Base-by-base conservation (phyloP, 2,329 filamentous ascomycete species). In the Talaromyces pinophilus region DNA sequence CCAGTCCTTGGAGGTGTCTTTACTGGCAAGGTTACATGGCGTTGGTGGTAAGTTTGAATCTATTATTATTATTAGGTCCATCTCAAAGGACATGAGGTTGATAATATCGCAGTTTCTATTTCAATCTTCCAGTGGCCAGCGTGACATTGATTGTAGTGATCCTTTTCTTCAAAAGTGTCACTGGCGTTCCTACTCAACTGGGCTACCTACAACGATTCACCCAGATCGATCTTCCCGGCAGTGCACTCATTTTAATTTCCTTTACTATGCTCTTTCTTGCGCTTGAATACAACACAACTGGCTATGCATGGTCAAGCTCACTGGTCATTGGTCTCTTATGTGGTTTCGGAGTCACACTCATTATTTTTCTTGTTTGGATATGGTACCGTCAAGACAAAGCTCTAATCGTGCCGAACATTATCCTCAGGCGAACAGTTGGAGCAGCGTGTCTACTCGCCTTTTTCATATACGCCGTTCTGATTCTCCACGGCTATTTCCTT, bases 1-100 rank as follows among this genome's bases (percentile, higher is more conserved):
- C 78, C 78, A 17, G 69, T 79, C 2, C 67, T 80, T 7, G 78
- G 77, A 22, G 77, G 78, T 13, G 72, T 75, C 7, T 78, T 79
- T 46, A 75, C 75, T 0, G 72, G 72, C 30, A 64, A 65, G n/a
- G 67, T 69, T 22, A 64, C 64, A 22, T 75, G 71, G 72, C 66
- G 70, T 19, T 71, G 70, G 70, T 73, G 71, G 67, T 68, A 62
- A 62, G 67, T 68, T 17, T 6, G 5, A 13, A 33, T 17, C 15
- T 19, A 28, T 8, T 10, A 22, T 38, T 10, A 17, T 38, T 38
- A 30, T 46, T 28, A 8, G 13, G 1, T 17, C 25, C 25, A 11
- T 25, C 42, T n/a, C 33, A n/a, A 35, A 5, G n/a, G 2, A 15
- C 22, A 5, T 5, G 2, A 46, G 13, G 22, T 13, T 62, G 28